Conservation (phyloP, 2,329 filamentous ascomycete genomes). For the Epichloe sibirici region DNA sequence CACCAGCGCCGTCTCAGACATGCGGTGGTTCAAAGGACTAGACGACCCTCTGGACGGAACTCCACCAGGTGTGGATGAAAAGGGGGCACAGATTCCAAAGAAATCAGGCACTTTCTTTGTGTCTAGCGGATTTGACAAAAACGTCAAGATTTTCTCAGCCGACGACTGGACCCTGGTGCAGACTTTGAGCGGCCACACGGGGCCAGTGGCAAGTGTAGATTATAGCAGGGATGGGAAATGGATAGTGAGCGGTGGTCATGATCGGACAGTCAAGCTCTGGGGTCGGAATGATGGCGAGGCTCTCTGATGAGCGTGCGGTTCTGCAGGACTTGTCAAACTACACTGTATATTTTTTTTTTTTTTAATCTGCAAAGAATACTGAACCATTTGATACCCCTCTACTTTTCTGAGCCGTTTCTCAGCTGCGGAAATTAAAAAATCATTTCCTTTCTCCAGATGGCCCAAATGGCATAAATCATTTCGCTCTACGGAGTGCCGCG, state of each 20-base stretch:
- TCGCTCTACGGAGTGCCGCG: too few species aligned
- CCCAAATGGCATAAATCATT: too few species aligned
- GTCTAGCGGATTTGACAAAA: constrained; percentile 83
- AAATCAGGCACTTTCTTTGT: constrained; percentile 88
- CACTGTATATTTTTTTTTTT: background rate
- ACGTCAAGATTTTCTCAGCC: constrained; percentile 88
- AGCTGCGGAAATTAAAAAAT: background rate
- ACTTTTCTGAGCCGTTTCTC: background rate
- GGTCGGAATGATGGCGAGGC: constrained; percentile 64
- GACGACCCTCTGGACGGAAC: constrained; percentile 58
- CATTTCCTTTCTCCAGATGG: too few species aligned
- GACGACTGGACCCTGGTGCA: constrained; percentile 92
- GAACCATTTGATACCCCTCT: background rate
- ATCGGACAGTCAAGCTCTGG: constrained; percentile 94
- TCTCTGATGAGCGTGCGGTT: constrained; percentile 20
- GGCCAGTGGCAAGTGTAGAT: constrained; percentile 84
- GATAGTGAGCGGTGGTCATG: constrained; percentile 91
- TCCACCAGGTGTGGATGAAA: constrained; percentile 48
- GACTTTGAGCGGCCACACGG: constrained; percentile 78
- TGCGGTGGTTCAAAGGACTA: constrained; percentile 84
- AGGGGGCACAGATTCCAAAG: constrained; percentile 58
- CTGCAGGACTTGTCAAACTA: background rate
- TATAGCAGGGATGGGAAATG: constrained; percentile 75
- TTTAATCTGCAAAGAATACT: background rate
- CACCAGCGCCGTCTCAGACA: constrained; percentile 78